Evolutionary conservation across 164 flowering plant species (phyloP), one percentile per base, ranked within the genome.

Genomic region (Euptelea pleiosperma): DNA sequence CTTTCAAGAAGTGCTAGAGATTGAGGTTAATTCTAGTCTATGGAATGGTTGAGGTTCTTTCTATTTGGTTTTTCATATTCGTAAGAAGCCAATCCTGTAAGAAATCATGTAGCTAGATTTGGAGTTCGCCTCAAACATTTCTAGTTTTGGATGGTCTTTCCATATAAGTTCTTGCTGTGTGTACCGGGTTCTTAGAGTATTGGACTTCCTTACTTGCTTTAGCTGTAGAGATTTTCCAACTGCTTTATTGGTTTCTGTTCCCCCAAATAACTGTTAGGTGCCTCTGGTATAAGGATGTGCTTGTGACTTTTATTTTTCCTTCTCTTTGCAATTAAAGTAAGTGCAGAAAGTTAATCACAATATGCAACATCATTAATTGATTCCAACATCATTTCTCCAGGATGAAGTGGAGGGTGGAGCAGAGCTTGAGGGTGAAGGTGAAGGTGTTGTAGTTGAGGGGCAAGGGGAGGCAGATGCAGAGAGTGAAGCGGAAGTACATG

Each of bases 391-490:
- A 57, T 30, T 33, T 50, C 21, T 54, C 2, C 62, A 91, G 96
- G 98, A 82, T 61, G 97, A 89, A 60, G 84, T 70, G 15, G 83
- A 79, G 37, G 81, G 73, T 29, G 76, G 55, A 45, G 52, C 51
- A 9, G 84, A 77, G 44, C 65, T 33, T 16, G 76, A 72, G 31
- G 75, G 63, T 4, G 81, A 76, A 69, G 85, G 75, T 67, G 82
- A 87, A 51, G 79, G 50, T 67, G 86, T 79, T 57, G 72, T n/a
- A n/a, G n/a, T 72, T 11, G 97, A 92, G 76, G 90, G 87, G 34
- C 88, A 87, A 53, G 97, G 94, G 44, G 97, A 90, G 57, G 91
- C 69, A 9, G 94, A 86, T 42, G 75, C 74, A 63, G 97, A 88
- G 67, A 88, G 91, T 65, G 96, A 86, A 59, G 91, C 75, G 14